Percentiles rank a stretch among this genome's conserved stretches.
Conservation (phyloP, 208 protist species). For the Entamoeba invadens region DNA sequence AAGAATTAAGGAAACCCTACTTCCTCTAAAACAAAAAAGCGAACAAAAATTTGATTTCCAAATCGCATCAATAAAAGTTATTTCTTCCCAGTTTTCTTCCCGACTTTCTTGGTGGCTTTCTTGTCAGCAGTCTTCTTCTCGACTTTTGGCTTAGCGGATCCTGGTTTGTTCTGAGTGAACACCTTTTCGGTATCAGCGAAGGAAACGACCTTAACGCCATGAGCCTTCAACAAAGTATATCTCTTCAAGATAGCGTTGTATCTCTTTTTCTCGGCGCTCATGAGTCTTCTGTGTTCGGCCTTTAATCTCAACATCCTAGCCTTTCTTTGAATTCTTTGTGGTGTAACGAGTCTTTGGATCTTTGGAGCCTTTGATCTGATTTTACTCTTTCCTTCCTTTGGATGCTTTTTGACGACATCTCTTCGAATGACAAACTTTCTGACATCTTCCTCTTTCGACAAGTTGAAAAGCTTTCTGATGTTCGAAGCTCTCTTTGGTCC, state of each 20-base stretch:
- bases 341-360: slow-evolving; percentile 93
- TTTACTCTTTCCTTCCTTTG: slow-evolving; percentile 64
- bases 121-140: background rate
- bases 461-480: slow-evolving; percentile 91
- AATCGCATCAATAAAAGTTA: too few relatives aligned
- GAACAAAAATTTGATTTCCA: too few relatives aligned
- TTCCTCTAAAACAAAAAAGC: too few relatives aligned
- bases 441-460: slow-evolving; percentile 37
- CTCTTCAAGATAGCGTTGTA: background rate
- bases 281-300: background rate
- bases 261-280: background rate
- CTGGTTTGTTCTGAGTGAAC: background rate
- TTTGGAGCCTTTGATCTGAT: slow-evolving; percentile 82
- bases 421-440: slow-evolving; percentile 82
- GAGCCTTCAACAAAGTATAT: too few relatives aligned
- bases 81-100: slow-evolving; percentile 1
- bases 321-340: slow-evolving; percentile 12
- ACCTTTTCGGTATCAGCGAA: background rate
- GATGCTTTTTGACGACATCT: slow-evolving; percentile 5
- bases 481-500: slow-evolving; percentile 96
- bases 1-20: too few relatives aligned
- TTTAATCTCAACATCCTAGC: background rate
- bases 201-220: too few relatives aligned
- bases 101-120: background rate
- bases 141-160: too few relatives aligned